phyloP scores from a whole-genome alignment of 1,284 basidiomycete species.

The Microbotryum silenes-acaulis region DNA sequence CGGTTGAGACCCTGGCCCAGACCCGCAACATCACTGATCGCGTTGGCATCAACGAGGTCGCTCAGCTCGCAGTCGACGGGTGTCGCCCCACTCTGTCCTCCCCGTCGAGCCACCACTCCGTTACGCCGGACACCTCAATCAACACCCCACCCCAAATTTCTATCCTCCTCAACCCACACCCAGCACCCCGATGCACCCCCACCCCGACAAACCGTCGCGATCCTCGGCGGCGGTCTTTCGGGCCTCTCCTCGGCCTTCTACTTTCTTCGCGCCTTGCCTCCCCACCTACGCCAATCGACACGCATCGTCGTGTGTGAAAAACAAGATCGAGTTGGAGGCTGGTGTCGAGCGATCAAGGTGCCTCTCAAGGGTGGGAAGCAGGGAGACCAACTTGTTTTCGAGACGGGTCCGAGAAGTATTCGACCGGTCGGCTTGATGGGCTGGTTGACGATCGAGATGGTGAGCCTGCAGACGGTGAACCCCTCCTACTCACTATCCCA shows the following conservation, averaged over 20 bases:
- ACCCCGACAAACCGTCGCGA: slow-evolving; percentile 45
- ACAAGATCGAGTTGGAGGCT: slow-evolving; percentile 63
- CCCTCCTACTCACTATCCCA: background rate
- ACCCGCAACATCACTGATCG: too few relatives aligned
- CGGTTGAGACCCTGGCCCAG: too few relatives aligned
- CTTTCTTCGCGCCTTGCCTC: slow-evolving; percentile 58
- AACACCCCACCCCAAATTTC: background rate
- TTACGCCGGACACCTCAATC: too few relatives aligned
- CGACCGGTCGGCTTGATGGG: slow-evolving; percentile 60
- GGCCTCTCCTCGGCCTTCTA: slow-evolving; percentile 75
- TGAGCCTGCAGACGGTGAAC: slow-evolving; percentile 44
- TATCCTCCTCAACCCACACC: too few relatives aligned
- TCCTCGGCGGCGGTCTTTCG: slow-evolving; percentile 73
- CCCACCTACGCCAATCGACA: slow-evolving; percentile 33
- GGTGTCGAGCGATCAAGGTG: slow-evolving; percentile 59
- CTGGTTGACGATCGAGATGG: slow-evolving; percentile 57
- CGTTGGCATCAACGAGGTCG: too few relatives aligned
- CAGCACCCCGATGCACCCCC: background rate
- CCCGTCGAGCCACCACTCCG: too few relatives aligned
- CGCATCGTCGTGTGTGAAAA: slow-evolving; percentile 64
- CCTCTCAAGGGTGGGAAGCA: slow-evolving; percentile 38
- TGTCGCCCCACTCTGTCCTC: too few relatives aligned
- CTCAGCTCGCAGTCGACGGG: too few relatives aligned
- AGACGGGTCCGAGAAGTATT: slow-evolving; percentile 74
- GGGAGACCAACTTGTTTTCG: slow-evolving; percentile 53